phyloP scores from a whole-genome alignment of 805 yeast species.

The Hyphopichia homilentoma region DNA sequence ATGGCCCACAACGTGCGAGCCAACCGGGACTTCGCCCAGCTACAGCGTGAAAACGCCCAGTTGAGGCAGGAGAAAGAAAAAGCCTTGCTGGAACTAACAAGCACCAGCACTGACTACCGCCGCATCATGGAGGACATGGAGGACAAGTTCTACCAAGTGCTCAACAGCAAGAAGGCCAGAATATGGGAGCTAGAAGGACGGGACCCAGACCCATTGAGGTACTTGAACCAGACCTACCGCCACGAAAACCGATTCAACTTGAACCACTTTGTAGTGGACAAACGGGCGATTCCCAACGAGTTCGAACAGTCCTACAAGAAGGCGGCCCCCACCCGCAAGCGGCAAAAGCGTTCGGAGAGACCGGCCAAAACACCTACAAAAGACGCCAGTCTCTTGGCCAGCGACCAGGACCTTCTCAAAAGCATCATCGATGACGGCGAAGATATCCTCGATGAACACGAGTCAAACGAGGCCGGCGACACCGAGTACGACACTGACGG shows the following conservation, averaged over 20 bases:
- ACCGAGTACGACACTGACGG: neutral
- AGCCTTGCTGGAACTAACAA: slow-evolving; percentile 5
- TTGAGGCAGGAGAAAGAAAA: slow-evolving; percentile 9
- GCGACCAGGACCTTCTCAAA: neutral
- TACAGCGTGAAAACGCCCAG: slow-evolving; percentile 4
- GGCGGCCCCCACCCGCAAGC: slow-evolving; percentile 4
- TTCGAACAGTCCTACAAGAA: slow-evolving; percentile 14
- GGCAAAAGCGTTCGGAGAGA: slow-evolving; percentile 6
- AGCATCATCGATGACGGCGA: neutral
- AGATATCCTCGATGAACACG: neutral
- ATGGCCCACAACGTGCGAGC: slow-evolving; percentile 2
- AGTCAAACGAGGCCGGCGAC: neutral
- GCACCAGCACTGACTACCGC: slow-evolving; percentile 9
- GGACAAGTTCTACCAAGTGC: slow-evolving; percentile 20
- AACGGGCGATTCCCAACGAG: slow-evolving; percentile 14
- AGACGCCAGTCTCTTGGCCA: slow-evolving; percentile 3
- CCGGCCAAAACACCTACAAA: neutral
- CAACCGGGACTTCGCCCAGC: slow-evolving; percentile 3
- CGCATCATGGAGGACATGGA: slow-evolving; percentile 20
- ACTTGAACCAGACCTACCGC: slow-evolving; percentile 14
- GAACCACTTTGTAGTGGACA: slow-evolving; percentile 11
- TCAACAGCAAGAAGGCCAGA: slow-evolving; percentile 27
- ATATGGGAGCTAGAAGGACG: slow-evolving; percentile 21
- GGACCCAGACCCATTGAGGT: slow-evolving; percentile 7
- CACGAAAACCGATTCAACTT: slow-evolving; percentile 12